phyloP scores from a whole-genome alignment of 768 basidiomycete genomes.

The Boletellus sp. region DNA sequence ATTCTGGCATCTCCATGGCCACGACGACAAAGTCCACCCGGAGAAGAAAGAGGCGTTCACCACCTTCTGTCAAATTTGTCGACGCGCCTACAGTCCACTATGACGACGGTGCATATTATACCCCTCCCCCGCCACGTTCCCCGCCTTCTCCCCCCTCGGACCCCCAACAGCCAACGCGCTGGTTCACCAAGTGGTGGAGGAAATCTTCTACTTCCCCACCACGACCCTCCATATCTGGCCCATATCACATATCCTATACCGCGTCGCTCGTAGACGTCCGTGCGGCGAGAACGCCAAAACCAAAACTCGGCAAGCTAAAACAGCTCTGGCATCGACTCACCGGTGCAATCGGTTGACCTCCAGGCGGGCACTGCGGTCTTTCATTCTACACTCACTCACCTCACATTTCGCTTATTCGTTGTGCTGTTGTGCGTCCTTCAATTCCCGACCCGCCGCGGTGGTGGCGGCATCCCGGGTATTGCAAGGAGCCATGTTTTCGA shows the following conservation, averaged over 20 bases:
- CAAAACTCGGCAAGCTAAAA: conserved; percentile 24
- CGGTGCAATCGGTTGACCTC: conserved; percentile 15
- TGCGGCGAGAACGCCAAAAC: conserved; percentile 12
- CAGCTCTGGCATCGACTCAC: conserved; percentile 27
- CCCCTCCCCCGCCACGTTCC: conserved; percentile 14
- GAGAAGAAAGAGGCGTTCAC: conserved; percentile 30
- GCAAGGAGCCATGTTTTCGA: background rate
- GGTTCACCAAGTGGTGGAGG: conserved; percentile 31
- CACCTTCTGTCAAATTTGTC: conserved; percentile 64
- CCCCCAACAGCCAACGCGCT: conserved; percentile 8
- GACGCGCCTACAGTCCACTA: conserved; percentile 63
- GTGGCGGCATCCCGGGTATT: background rate
- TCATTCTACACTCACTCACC: background rate
- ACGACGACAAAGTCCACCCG: conserved; percentile 26
- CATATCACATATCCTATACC: conserved; percentile 28
- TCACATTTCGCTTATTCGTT: background rate
- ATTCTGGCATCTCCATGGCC: conserved; percentile 45
- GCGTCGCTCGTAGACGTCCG: conserved; percentile 31
- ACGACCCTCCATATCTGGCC: conserved; percentile 31
- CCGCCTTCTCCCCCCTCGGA: conserved; percentile 12
- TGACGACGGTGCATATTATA: conserved; percentile 11
- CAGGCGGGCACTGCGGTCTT: background rate
- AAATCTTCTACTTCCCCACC: conserved; percentile 14
- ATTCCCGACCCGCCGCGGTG: background rate
- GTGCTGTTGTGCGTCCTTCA: background rate